phyloP scores from a whole-genome alignment of 2,329 filamentous ascomycete genomes.

The Paraphoma sp. region DNA sequence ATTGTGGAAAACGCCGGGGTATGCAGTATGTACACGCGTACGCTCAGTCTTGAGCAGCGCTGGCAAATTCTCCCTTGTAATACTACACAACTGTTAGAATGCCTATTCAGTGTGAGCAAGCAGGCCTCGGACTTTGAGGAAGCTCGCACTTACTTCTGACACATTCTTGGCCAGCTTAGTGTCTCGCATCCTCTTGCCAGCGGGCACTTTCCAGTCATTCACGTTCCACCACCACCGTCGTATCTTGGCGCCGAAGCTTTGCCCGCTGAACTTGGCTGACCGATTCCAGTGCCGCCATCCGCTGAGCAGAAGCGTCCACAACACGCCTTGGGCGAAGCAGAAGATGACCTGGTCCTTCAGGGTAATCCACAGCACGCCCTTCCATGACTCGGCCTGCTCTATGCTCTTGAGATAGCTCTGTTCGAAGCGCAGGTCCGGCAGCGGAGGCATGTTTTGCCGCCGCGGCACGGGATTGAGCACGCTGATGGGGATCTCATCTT shows the following conservation, averaged over 20 bases:
- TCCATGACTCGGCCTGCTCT: slow-evolving; percentile 77
- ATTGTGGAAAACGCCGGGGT: slow-evolving; percentile 7
- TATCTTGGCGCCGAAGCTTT: slow-evolving; percentile 75
- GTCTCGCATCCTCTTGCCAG: slow-evolving; percentile 28
- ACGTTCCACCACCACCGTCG: slow-evolving; percentile 95
- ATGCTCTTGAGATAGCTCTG: slow-evolving; percentile 97
- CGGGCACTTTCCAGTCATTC: slow-evolving; percentile 76
- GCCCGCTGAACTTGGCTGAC: slow-evolving; percentile 77
- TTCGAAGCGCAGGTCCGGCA: slow-evolving; percentile 89
- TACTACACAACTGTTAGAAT: slow-evolving; percentile 30
- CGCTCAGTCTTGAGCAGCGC: slow-evolving; percentile 25
- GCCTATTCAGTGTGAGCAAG: background rate
- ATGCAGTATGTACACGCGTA: slow-evolving; percentile 10
- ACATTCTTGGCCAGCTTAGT: slow-evolving; percentile 42
- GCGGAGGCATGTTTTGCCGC: slow-evolving; percentile 68
- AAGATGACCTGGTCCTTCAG: slow-evolving; percentile 87
- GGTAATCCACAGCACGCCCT: slow-evolving; percentile 83
- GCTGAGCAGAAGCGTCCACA: slow-evolving; percentile 84
- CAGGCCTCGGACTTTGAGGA: slow-evolving; percentile 36
- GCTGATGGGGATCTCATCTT: slow-evolving; percentile 73
- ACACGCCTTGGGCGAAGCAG: slow-evolving; percentile 82
- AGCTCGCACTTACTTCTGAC: slow-evolving; percentile 45
- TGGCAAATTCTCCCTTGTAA: slow-evolving; percentile 37
- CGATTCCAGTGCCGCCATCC: slow-evolving; percentile 94
- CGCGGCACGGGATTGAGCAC: slow-evolving; percentile 64